Evolutionary conservation across 495 filamentous ascomycete genomes (phyloP), one percentile per base, ranked within the genome.

Genomic region (Lepidopterella palustris): DNA sequence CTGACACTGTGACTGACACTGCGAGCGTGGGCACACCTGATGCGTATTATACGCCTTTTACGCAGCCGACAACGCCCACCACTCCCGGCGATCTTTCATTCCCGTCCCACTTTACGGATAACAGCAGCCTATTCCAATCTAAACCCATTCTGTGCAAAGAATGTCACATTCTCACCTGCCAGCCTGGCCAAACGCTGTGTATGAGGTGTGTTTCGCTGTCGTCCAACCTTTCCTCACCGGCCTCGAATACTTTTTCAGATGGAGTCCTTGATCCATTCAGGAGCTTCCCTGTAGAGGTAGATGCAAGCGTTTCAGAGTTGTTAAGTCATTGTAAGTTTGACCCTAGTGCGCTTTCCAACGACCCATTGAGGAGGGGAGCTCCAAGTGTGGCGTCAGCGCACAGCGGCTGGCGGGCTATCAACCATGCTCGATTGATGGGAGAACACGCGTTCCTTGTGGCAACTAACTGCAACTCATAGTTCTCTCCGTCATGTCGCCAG

Each of bases 241-340:
- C 11, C 53, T 59, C 53, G 61, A 49, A 24, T 25, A 27, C 18
- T 27, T 13, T 24, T 27, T 21, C 47, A 24, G 52, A 54, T 4
- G 39, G 55, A 11, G 49, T 64, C 13, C 45, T 68, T n/a, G 65
- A 68, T 39, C 65, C 65, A 9, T 68, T 68, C 49, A 58, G 59
- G 15, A 62, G 48, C 21, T 32, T 49, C n/a, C 49, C 65, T 15
- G 50, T 68, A 0, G 32, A 60, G 3, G 51, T 68, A 48, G 58
- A 61, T 48, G 35, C 40, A 18, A 58, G 31, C 5, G 53, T 61
- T 13, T 56, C 60, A 13, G 65, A 64, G 13, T 39, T 68, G 1
- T 24, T 68, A 40, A 40, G 51, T 40, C 61, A 68, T 29, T 68
- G 65, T 68, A 56, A 64, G 65, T 64, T 27, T 39, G 25, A 25